Conservation (phyloP, 1,284 basidiomycete genomes). For the Nidula niveotomentosa region DNA sequence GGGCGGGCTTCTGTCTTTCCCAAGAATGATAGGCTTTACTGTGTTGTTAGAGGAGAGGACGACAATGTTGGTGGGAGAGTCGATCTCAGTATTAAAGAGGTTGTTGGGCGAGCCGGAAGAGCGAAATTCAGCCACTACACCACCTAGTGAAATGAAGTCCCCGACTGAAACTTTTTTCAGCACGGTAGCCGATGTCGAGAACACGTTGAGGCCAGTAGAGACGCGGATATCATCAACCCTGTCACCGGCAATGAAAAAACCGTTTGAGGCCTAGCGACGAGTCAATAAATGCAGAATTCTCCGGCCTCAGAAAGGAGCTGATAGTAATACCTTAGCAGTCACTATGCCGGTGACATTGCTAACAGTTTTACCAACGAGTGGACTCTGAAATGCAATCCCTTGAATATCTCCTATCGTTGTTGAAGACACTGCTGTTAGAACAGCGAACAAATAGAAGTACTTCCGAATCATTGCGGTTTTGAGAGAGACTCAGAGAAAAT, state of each 20-base stretch:
- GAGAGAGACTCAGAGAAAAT: background rate
- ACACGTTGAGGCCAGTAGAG: constrained; percentile 56
- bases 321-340: constrained; percentile 45
- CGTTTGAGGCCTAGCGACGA: constrained; percentile 36
- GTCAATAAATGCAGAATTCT: background rate
- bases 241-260: constrained; percentile 55
- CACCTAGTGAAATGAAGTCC: constrained; percentile 48
- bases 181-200: constrained; percentile 38
- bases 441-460: constrained; percentile 16
- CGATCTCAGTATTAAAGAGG: constrained; percentile 52
- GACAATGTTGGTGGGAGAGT: constrained; percentile 39
- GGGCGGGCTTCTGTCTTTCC: constrained; percentile 53
- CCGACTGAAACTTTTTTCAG: constrained; percentile 42
- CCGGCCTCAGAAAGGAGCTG: background rate
- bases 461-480: background rate
- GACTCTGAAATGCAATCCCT: constrained; percentile 49
- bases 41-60: constrained; percentile 47
- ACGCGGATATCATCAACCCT: constrained; percentile 41
- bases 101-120: constrained; percentile 39
- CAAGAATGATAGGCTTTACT: constrained; percentile 49
- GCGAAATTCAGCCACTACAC: constrained; percentile 52
- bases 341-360: constrained; percentile 51
- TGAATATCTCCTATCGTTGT: constrained; percentile 53
- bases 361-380: constrained; percentile 45
- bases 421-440: constrained; percentile 23